Evolutionary conservation across 2,329 filamentous ascomycete genomes (phyloP), one percentile per base, ranked within the genome.

Genomic region (Aspergillus fumigatiaffinis): DNA sequence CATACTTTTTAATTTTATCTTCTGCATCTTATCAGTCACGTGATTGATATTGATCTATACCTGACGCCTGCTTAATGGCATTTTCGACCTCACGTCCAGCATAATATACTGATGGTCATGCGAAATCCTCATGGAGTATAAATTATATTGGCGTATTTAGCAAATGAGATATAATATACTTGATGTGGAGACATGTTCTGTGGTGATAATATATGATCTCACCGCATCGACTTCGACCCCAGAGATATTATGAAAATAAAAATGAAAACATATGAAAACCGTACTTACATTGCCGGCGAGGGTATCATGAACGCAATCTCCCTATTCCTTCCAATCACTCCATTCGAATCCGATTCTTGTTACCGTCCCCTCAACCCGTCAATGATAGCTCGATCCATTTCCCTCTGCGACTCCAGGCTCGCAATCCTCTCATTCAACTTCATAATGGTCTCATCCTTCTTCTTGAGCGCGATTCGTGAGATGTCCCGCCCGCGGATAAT

Each of bases 341-440:
- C 3, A 6, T 52, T 46, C 4, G 25, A 41, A 52, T 35, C 14
- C 52, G 23, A 64, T 17, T 38, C 14, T 17, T 2, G 5, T 60
- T 44, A 65, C 55, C 29, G 68, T 62, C 62, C 66, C 50, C 71
- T 75, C 65, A 77, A 62, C 54, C 73, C 71, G 55, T 68, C 67
- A 53, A 80, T 76, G 14, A 80, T 68, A 28, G 72, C 75, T 58
- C 76, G 79, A 66, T 82, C 80, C 55, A 82, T 77, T 66, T 85
- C 81, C 46, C 77, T 71, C 67, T 86, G 82, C 14, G 79, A 78
- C 67, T 86, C 81, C 38, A 88, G 69, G 12, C 74, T 75, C 4
- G 71, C 73, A 80, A 95, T 78, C 64, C 87, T 76, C 68, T 89
- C 77, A 77, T 87, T 82, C 74, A 96, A 74, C 72, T 89, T 78